Evolutionary conservation across 2,329 filamentous ascomycete species (phyloP).

Genomic region (Colletotrichum nymphaeae): DNA sequence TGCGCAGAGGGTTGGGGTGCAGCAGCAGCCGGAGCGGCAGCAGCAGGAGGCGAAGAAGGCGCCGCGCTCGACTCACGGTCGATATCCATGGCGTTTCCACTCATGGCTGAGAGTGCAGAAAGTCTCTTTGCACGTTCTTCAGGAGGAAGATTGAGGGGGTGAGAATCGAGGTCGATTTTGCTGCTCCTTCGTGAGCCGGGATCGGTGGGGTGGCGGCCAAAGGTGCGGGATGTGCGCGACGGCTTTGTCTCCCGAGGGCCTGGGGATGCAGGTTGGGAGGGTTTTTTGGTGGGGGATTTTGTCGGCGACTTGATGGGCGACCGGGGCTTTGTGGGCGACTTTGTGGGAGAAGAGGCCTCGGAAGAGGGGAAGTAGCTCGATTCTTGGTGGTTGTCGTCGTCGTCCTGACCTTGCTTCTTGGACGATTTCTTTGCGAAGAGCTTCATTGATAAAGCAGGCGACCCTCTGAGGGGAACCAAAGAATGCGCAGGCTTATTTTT

Average conservation of each 20-base stretch:
- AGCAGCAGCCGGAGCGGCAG: conserved; percentile 51
- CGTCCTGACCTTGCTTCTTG: conserved; percentile 51
- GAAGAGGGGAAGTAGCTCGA: conserved; percentile 42
- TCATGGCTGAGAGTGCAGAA: conserved; percentile 71
- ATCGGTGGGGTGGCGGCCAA: conserved; percentile 61
- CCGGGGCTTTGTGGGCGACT: conserved; percentile 42
- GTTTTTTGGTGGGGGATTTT: conserved; percentile 49
- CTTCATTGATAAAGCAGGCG: conserved; percentile 56
- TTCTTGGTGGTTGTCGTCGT: conserved; percentile 49
- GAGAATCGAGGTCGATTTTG: conserved; percentile 76
- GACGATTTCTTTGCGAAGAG: conserved; percentile 62
- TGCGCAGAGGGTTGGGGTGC: conserved; percentile 51
- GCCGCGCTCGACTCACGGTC: conserved; percentile 72
- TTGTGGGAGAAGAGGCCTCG: conserved; percentile 47
- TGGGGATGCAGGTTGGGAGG: conserved; percentile 45
- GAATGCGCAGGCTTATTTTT: conserved; percentile 35
- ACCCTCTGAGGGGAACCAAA: conserved; percentile 34
- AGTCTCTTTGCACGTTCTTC: conserved; percentile 82
- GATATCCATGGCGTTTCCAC: conserved; percentile 78
- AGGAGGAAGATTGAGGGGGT: conserved; percentile 90
- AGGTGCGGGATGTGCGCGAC: conserved; percentile 57
- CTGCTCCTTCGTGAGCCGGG: conserved; percentile 58
- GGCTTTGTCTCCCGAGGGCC: conserved; percentile 47
- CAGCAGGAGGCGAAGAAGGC: conserved; percentile 64
- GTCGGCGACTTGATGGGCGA: conserved; percentile 42